Base-by-base conservation (phyloP, 2,329 filamentous ascomycete genomes). In the Exophiala xenobiotica region DNA sequence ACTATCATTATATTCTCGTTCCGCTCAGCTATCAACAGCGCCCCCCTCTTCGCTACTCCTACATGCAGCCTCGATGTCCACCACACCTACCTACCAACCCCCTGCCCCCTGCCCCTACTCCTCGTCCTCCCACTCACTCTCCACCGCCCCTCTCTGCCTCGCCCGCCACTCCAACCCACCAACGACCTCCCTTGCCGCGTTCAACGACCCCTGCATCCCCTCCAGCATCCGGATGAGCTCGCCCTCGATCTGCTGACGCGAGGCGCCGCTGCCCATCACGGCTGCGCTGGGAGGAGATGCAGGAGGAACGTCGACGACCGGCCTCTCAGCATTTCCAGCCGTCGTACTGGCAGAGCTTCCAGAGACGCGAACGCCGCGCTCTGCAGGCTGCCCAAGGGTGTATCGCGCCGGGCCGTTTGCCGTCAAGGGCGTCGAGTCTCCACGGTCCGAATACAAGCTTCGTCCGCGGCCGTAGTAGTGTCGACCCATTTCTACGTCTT, bases 191-290 rank as follows among this genome's bases (percentile, higher is more conserved):
- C 66, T 65, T 7, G 70, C 70, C 1, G 66, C 67, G 4, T 64
- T 64, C 16, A 74, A 60, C 6, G 69, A 69, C 49, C 64, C 65
- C 31, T 71, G 56, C 49, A 74, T 69, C 41, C 69, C 67, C 24
- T 63, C 67, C 6, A 75, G 59, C 42, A 75, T 54, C 19, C 72
- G 61, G 53, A 71, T 68, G 48, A 75, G 57, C 54, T 75, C 73
- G 3, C 61, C 64, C 4, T 65, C 61, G 11, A 75, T 63, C 6
- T 64, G 61, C 2, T 63, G 58, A 37, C 71, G 68, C 20, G 67
- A 65, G 3, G 68, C 69, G 4, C 65, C 67, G 20, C 68, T 67
- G 48, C 64, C 66, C 52, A 75, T 56, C 24, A 67, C 69, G 45
- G 69, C 67, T 4, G 66, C 59, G 40, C 64, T 68, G 1, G 73